Percentiles rank a stretch among this genome's conserved stretches.
Conservation (phyloP, 2,329 filamentous ascomycete genomes). For the Xylaria sp. region DNA sequence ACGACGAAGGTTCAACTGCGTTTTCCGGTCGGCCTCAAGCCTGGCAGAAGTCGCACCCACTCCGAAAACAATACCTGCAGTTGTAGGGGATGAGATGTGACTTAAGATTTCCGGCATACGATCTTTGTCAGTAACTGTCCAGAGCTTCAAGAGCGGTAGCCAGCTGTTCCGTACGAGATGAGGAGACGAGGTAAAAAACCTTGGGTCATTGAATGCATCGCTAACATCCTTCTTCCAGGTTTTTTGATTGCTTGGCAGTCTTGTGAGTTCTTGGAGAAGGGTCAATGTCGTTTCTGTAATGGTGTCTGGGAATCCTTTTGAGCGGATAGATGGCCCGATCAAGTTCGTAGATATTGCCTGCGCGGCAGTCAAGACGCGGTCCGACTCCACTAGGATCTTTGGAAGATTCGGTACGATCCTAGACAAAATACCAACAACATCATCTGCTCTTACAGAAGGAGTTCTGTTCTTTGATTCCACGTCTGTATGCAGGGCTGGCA, state of each 20-base stretch:
- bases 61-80: slow-evolving; percentile 97
- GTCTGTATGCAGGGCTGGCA: slow-evolving; percentile 46
- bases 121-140: slow-evolving; percentile 86
- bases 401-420: slow-evolving; percentile 80
- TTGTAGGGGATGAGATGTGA: slow-evolving; percentile 82
- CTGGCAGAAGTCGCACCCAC: slow-evolving; percentile 93
- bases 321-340: slow-evolving; percentile 79
- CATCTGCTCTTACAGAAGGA: slow-evolving; percentile 64
- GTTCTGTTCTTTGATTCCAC: slow-evolving; percentile 44
- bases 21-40: slow-evolving; percentile 92
- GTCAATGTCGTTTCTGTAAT: slow-evolving; percentile 73
- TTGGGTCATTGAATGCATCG: slow-evolving; percentile 89
- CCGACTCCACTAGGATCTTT: slow-evolving; percentile 82
- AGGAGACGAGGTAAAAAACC: slow-evolving; percentile 78
- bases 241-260: slow-evolving; percentile 81
- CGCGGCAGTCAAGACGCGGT: slow-evolving; percentile 80
- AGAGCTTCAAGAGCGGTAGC: slow-evolving; percentile 84
- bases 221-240: slow-evolving; percentile 90
- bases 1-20: slow-evolving; percentile 86
- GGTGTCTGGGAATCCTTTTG: slow-evolving; percentile 86
- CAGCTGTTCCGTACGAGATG: slow-evolving; percentile 73
- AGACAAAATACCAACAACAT: slow-evolving; percentile 80
- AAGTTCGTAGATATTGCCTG: slow-evolving; percentile 83
- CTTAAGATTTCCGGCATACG: slow-evolving; percentile 80
- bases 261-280: slow-evolving; percentile 77